Conservation (phyloP, 768 basidiomycete species). For the Mycena filopes region DNA sequence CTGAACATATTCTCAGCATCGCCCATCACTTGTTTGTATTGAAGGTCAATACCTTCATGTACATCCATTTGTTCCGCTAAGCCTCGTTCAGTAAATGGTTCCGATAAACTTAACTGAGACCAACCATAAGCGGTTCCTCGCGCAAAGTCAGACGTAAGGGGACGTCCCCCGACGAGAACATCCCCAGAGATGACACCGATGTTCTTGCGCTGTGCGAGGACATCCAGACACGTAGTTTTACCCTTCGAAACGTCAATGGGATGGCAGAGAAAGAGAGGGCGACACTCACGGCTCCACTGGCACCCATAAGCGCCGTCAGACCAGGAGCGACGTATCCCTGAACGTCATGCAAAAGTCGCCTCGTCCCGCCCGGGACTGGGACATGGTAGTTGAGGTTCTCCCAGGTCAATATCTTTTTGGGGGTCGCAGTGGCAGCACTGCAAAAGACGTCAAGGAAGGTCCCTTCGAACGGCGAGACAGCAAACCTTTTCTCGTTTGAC, state of each 20-base stretch:
- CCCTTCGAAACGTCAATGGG: constrained; percentile 44
- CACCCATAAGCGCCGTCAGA: constrained; percentile 91
- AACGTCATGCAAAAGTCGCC: constrained; percentile 77
- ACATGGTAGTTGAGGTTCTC: constrained; percentile 81
- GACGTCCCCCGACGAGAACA: constrained; percentile 72
- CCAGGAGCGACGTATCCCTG: constrained; percentile 87
- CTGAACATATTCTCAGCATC: constrained; percentile 26
- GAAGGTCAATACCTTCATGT: constrained; percentile 62
- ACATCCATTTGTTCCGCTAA: constrained; percentile 86
- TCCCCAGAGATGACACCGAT: constrained; percentile 75
- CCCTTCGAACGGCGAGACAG: neutral
- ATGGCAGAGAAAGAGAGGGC: constrained; percentile 1
- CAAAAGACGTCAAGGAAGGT: constrained; percentile 8
- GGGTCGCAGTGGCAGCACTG: constrained; percentile 32
- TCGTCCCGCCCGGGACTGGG: constrained; percentile 69
- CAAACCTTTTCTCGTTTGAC: constrained; percentile 21
- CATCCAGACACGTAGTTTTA: constrained; percentile 83
- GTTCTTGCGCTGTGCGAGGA: constrained; percentile 77
- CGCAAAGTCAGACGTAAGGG: constrained; percentile 64
- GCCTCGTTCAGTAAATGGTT: constrained; percentile 33
- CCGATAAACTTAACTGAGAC: constrained; percentile 37
- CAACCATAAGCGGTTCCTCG: constrained; percentile 82
- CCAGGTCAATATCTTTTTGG: constrained; percentile 82
- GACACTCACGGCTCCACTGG: constrained; percentile 71
- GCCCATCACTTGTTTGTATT: neutral